These are phyloP conservation scores for Colletotrichum somersetense DNA, from an alignment of 2,329 filamentous ascomycete species.

Conservation along the genomic window DNA sequence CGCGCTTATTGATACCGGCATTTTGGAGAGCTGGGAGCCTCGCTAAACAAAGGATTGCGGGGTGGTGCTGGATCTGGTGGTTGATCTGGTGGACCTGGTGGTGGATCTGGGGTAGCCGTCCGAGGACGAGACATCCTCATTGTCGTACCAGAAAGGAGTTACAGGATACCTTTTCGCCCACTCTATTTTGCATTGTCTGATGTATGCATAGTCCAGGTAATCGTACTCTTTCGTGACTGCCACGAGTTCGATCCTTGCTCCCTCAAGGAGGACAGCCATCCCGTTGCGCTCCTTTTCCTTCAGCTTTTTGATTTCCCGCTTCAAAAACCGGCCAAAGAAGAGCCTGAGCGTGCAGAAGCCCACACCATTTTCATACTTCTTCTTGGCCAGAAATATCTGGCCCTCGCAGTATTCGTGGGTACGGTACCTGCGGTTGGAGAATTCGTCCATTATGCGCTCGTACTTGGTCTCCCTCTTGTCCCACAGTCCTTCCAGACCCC, in stretches of 20 bases:
- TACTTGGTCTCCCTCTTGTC: not conserved
- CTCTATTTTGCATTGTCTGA: not conserved
- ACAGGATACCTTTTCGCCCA: not conserved
- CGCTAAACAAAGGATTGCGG: not conserved
- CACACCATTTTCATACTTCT: not conserved
- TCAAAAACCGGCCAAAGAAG: not conserved
- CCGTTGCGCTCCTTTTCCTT: not conserved
- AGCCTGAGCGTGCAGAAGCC: not conserved
- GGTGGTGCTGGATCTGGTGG: not conserved
- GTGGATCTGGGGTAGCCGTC: not conserved
- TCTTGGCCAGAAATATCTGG: not conserved
- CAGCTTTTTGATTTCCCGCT: not conserved
- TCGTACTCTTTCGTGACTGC: not conserved
- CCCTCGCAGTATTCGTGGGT: not conserved
- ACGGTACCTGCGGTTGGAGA: not conserved
- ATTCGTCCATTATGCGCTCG: not conserved
- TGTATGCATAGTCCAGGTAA: not conserved
- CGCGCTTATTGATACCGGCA: not conserved
- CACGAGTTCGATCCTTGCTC: not conserved
- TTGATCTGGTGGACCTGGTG: not conserved
- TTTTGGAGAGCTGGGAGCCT: not conserved
- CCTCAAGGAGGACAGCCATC: not conserved
- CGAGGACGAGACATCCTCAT: fast-evolving
- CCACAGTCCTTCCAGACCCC: not conserved
- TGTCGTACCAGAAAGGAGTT: conserved; percentile 3